A percentile compares a stretch with the other conserved stretches of the same genome.
Evolutionary conservation across 345 rosid species (phyloP).

Genomic region (Euphorbia pulcherrima): DNA sequence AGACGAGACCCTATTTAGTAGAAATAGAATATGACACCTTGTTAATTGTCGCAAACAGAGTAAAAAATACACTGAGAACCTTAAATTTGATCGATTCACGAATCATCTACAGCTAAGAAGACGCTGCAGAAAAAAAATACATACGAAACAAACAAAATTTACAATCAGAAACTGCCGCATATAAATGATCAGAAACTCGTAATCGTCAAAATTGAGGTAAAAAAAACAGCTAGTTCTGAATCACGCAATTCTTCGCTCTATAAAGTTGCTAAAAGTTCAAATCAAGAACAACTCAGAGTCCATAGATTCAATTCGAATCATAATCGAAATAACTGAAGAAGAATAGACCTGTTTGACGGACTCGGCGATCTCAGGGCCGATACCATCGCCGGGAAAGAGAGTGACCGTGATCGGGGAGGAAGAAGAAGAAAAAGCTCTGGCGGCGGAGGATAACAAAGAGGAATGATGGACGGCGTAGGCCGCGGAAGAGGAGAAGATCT

Average conservation of each 20-base stretch:
- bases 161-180: no score
- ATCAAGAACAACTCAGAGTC: neutral
- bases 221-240: no score
- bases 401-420: constrained; percentile 69
- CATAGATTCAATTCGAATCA: neutral
- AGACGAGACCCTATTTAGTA: neutral
- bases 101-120: no score
- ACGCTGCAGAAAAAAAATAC: no score
- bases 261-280: neutral
- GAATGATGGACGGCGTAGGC: constrained; percentile 24
- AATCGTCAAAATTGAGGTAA: no score
- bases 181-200: no score
- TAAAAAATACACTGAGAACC: neutral
- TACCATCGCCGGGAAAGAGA: constrained; percentile 96
- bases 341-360: constrained; percentile 74
- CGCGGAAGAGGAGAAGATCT: constrained; percentile 39
- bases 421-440: constrained; percentile 57
- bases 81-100: no score
- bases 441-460: constrained; percentile 13
- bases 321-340: neutral
- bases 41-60: neutral
- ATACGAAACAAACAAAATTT: no score
- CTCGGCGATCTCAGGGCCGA: constrained; percentile 98
- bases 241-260: no score
- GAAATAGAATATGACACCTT: neutral